These are phyloP conservation scores for Thyridium curvatum DNA, from an alignment of 2,329 filamentous ascomycete genomes.

Conservation along the genomic window DNA sequence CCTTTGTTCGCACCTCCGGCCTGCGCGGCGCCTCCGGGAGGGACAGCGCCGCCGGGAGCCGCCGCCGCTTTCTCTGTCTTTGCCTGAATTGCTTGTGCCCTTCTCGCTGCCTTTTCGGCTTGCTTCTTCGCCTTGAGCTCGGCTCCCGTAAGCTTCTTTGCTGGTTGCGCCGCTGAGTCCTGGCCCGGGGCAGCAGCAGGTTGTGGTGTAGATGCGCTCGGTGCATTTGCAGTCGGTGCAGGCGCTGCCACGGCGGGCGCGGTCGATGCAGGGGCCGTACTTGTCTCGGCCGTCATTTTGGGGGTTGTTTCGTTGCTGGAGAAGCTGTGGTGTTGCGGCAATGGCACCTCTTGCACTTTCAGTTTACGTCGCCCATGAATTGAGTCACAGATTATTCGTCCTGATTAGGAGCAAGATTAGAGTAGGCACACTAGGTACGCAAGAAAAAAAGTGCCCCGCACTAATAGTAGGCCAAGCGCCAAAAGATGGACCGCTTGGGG, in stretches of 20 bases:
- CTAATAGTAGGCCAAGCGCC: background rate
- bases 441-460: background rate
- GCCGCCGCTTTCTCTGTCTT: constrained; percentile 34
- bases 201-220: constrained; percentile 6
- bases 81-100: constrained; percentile 63
- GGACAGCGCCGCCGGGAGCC: constrained; percentile 26
- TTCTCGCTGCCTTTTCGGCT: constrained; percentile 82
- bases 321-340: background rate
- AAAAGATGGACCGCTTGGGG: too few relatives aligned
- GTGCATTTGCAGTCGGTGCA: constrained; percentile 1
- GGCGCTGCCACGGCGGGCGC: background rate
- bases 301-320: background rate
- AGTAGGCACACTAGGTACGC: too few relatives aligned
- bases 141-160: constrained; percentile 59
- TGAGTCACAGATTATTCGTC: background rate
- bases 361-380: background rate
- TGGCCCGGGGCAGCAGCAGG: constrained; percentile 3
- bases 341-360: background rate
- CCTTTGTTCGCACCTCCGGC: constrained; percentile 29
- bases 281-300: constrained; percentile 14
- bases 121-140: constrained; percentile 86
- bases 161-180: constrained; percentile 13
- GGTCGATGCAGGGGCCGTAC: constrained; percentile 7
- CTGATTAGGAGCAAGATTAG: background rate
- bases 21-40: too few relatives aligned